These are phyloP conservation scores for Fusarium sp. DNA, from an alignment of 2,329 filamentous ascomycete species.

Conservation along the genomic window DNA sequence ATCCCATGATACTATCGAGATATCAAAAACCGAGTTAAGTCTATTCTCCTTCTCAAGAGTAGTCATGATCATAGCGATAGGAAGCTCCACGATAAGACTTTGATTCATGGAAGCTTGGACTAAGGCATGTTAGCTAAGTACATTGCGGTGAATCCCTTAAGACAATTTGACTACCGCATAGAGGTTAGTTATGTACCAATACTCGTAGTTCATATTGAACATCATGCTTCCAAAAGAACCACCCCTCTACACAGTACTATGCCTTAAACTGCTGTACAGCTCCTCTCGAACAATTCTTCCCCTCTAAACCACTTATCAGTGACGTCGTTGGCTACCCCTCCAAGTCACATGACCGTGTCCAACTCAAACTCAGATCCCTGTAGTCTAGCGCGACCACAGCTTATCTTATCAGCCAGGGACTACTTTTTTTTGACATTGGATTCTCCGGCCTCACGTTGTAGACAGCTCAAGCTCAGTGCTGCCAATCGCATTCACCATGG, in stretches of 20 bases:
- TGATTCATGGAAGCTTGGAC: neutral
- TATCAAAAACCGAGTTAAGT: neutral
- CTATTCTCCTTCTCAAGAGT: neutral
- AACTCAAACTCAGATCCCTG: neutral
- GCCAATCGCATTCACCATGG: constrained; percentile 57
- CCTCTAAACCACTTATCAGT: constrained; percentile 4
- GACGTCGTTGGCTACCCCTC: constrained; percentile 31
- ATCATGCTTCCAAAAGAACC: neutral
- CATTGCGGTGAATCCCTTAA: neutral
- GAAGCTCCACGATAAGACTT: neutral
- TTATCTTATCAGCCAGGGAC: constrained; percentile 41
- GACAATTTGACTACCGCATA: no score
- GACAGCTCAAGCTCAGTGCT: neutral
- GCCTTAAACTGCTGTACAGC: neutral
- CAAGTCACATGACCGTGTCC: constrained; percentile 32
- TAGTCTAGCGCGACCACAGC: neutral
- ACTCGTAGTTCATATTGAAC: no score
- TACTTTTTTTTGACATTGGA: constrained; percentile 37
- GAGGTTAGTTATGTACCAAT: no score
- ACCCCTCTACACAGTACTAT: neutral
- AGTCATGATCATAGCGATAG: neutral
- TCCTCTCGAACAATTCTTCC: neutral
- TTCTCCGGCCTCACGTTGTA: constrained; percentile 17
- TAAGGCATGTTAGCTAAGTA: neutral
- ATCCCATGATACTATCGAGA: neutral